phyloP scores from a whole-genome alignment of 441 rosid species.

The Euphorbia schlechtendalii region DNA sequence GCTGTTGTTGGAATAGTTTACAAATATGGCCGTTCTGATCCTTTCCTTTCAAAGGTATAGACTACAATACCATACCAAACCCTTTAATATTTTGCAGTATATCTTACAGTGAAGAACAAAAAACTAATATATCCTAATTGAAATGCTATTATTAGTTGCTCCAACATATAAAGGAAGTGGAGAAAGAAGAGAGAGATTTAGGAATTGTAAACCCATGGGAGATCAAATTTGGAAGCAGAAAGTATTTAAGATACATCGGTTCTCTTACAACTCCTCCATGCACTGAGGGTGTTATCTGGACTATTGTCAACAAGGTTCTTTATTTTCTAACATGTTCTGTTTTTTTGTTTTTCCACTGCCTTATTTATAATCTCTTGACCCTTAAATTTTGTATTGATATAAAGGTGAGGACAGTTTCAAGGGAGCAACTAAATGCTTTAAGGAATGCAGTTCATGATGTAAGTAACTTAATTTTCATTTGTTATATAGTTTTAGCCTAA shows the following conservation, averaged over 20 bases:
- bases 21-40: conserved; percentile 43
- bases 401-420: conserved; percentile 39
- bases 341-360: neutral
- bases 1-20: conserved; percentile 54
- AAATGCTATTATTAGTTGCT: conserved; percentile 21
- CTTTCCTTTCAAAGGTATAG: conserved; percentile 38
- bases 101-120: too few species aligned
- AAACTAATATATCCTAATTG: too few species aligned
- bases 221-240: conserved; percentile 28
- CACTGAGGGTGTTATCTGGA: conserved; percentile 53
- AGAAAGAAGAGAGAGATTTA: conserved; percentile 17
- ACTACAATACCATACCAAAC: too few species aligned
- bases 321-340: neutral
- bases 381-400: neutral
- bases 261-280: conserved; percentile 64
- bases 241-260: conserved; percentile 44
- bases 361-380: too few species aligned
- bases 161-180: conserved; percentile 11
- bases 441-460: conserved; percentile 45
- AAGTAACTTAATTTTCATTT: too few species aligned
- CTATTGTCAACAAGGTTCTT: conserved; percentile 32
- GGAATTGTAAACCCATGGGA: conserved; percentile 36
- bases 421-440: conserved; percentile 33
- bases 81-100: too few species aligned
- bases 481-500: too few species aligned